Evolutionary conservation across 176 grass and related monocot species (phyloP).

Genomic region (Raddia guianensis): DNA sequence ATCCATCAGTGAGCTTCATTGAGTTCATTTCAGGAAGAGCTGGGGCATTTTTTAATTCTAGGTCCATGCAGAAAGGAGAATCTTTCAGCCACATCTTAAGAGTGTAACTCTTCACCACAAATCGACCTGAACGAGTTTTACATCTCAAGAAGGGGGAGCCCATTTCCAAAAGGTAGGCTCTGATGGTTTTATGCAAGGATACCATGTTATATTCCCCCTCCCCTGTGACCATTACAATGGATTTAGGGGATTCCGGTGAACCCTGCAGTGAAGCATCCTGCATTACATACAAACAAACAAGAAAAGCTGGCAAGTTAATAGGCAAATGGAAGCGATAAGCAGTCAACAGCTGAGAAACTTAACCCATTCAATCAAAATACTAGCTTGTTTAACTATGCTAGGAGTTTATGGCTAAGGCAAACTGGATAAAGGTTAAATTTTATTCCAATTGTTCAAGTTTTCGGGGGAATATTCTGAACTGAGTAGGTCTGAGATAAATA

Average conservation of each 20-base stretch:
- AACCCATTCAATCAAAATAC: background rate
- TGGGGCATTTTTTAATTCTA: conserved; percentile 78
- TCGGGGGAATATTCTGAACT: background rate
- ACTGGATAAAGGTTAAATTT: background rate
- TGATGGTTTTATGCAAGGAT: conserved; percentile 80
- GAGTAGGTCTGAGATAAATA: background rate
- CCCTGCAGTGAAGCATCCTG: conserved; percentile 95
- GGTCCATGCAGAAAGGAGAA: conserved; percentile 91
- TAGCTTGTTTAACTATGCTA: background rate
- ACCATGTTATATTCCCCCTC: conserved; percentile 93
- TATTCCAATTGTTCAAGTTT: conserved; percentile 22
- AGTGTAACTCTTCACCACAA: conserved; percentile 80
- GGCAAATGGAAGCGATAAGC: background rate
- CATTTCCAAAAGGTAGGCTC: conserved; percentile 89
- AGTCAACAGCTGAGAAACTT: background rate
- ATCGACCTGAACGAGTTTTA: conserved; percentile 68
- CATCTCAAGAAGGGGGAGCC: conserved; percentile 81
- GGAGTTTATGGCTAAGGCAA: background rate
- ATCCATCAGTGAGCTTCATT: conserved; percentile 84
- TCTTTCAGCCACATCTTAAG: conserved; percentile 97
- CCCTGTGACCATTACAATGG: conserved; percentile 87
- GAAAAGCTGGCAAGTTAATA: conserved; percentile 36
- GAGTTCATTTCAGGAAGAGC: conserved; percentile 78
- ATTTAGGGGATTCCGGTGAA: conserved; percentile 90
- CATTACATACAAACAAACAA: conserved; percentile 27